These are phyloP conservation scores for Claviceps purpurea DNA, from an alignment of 2,329 filamentous ascomycete genomes.

Conservation along the genomic window DNA sequence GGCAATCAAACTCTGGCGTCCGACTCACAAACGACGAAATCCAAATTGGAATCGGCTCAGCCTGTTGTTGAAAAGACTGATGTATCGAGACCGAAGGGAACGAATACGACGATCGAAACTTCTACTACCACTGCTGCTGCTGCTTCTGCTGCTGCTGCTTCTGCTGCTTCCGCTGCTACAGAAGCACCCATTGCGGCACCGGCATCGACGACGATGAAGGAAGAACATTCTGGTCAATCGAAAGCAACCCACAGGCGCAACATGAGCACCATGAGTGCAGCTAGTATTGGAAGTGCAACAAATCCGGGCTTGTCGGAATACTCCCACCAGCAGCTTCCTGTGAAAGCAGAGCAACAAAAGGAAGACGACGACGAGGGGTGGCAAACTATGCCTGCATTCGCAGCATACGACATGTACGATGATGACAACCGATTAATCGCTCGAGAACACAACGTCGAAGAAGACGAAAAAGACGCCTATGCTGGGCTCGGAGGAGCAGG, in stretches of 20 bases:
- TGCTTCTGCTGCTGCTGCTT: background rate
- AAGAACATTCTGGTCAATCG: constrained; percentile 2
- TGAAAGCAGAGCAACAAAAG: constrained; percentile 39
- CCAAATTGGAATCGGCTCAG: background rate
- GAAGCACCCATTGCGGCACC: background rate
- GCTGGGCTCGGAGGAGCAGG: constrained; percentile 73
- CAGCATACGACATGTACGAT: constrained; percentile 88
- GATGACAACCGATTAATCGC: constrained; percentile 83
- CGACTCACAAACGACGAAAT: background rate
- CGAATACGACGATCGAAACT: background rate
- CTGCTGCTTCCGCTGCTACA: no score
- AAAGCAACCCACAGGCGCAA: constrained; percentile 21
- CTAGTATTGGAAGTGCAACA: constrained; percentile 10
- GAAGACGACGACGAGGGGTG: constrained; percentile 55
- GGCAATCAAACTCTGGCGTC: background rate
- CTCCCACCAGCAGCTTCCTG: constrained; percentile 71
- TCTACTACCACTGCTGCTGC: background rate
- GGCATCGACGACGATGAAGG: background rate
- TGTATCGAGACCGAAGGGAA: background rate
- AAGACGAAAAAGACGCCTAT: constrained; percentile 56
- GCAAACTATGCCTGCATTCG: constrained; percentile 91
- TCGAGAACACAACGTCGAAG: constrained; percentile 60
- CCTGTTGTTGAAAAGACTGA: background rate
- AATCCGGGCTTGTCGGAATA: constrained; percentile 54
- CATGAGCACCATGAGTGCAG: constrained; percentile 23